Percentiles rank a stretch among this genome's conserved stretches.
These are phyloP conservation scores for Truncatella angustata DNA, from an alignment of 2,329 filamentous ascomycete genomes.

Conservation along the genomic window DNA sequence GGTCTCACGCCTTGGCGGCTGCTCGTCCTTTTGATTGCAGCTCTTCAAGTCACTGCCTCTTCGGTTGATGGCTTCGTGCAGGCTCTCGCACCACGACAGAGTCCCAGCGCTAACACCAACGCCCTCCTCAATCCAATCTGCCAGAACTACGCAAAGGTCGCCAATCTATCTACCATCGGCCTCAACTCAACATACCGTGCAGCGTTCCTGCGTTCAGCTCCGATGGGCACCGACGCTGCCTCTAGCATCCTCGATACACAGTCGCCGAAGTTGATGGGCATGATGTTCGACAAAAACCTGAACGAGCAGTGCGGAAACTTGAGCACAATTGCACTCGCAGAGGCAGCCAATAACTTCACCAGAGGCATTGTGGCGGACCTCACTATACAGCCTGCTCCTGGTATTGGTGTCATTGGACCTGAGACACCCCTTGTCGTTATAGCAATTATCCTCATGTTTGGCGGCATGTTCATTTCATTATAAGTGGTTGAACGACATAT, in stretches of 20 bases:
- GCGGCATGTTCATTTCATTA: slow-evolving; percentile 20
- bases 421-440: slow-evolving; percentile 19
- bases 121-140: slow-evolving; percentile 23
- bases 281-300: slow-evolving; percentile 37
- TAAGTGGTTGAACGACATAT: no score
- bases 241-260: slow-evolving; percentile 40
- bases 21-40: background rate
- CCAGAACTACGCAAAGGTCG: slow-evolving; percentile 40
- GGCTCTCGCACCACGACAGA: slow-evolving; percentile 3
- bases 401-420: slow-evolving; percentile 13
- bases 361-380: slow-evolving; percentile 36
- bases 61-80: background rate
- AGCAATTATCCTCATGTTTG: slow-evolving; percentile 22
- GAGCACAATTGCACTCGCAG: slow-evolving; percentile 39
- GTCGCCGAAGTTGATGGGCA: slow-evolving; percentile 31
- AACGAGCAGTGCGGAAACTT: slow-evolving; percentile 45
- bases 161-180: slow-evolving; percentile 46
- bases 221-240: slow-evolving; percentile 36
- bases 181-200: slow-evolving; percentile 43
- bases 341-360: slow-evolving; percentile 43
- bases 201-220: slow-evolving; percentile 42
- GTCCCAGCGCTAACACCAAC: slow-evolving; percentile 7
- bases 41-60: background rate
- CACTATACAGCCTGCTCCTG: slow-evolving; percentile 28
- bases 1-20: background rate